Base-by-base conservation (phyloP, 108 stramenopile species). In the Skeletonema menzelii region DNA sequence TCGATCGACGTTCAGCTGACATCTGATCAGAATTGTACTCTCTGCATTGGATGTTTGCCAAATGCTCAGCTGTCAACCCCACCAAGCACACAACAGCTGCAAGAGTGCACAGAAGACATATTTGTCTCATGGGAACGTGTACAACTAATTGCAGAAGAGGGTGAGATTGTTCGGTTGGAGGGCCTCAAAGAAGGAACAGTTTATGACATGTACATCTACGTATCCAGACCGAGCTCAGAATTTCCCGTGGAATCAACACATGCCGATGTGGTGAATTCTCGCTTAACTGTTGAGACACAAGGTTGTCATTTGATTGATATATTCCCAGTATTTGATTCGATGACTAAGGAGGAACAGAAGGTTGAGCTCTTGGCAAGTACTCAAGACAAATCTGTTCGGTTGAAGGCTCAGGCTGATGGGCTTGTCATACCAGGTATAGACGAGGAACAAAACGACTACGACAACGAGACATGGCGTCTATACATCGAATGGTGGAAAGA, bases 401-500 rank as follows among this genome's bases (percentile, higher is more conserved):
- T 27, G n/a, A 34, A 19, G 26, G 67, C 67, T 31, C 46, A 67
- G 24, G 56, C 49, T 20, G 34, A 27, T 24, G 55, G 67, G 34
- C 67, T 67, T 24, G 30, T 24, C 56, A 56, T 67, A 19, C 67
- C 67, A 53, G 53, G 44, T 3, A 10, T 40, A 19, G 27, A 32
- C 1, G 66, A 67, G 17, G 66, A 67, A 19, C n/a, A 20, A 8
- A 22, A n/a, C 2, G 6, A 53, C 49, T 22, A 24, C 17, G 7
- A 10, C 22, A 53, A 22, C 11, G 49, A 53, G 49, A 22, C 49
- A n/a, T 67, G 67, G 67, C 8, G 55, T 27, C 67, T 11, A 0
- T 67, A 67, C 28, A 17, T 67, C 14, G 27, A 67, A 13, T 67
- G 67, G 67, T 67, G 67, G 67, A 55, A 30, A 32, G 47, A 38